Conservation (phyloP, 2,329 filamentous ascomycete genomes). For the Clarireedia monteithiana region DNA sequence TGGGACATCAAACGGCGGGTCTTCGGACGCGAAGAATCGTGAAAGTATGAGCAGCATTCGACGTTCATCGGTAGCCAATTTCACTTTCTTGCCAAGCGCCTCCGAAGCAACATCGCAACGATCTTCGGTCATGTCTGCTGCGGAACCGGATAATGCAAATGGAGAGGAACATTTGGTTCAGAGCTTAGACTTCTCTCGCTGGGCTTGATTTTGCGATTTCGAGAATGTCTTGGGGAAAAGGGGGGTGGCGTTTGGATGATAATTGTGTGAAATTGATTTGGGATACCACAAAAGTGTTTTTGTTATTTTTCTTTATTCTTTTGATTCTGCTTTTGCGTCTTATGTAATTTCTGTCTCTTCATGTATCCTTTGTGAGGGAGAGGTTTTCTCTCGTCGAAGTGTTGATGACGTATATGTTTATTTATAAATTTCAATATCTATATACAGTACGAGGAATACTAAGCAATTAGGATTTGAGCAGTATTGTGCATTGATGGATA, state of each 20-base stretch:
- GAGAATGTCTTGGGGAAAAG: background rate
- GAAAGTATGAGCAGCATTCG: slow-evolving; percentile 55
- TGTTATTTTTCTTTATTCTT: background rate
- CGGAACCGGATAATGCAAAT: slow-evolving; percentile 42
- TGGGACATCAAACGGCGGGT: slow-evolving; percentile 23
- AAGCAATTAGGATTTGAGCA: no score
- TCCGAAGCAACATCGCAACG: slow-evolving; percentile 50
- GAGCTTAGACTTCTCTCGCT: slow-evolving; percentile 29
- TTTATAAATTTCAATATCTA: no score
- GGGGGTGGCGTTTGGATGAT: slow-evolving; percentile 1
- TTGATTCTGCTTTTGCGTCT: background rate
- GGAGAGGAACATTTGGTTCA: slow-evolving; percentile 27
- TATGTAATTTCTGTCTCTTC: background rate
- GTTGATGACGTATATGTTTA: no score
- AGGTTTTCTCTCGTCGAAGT: no score
- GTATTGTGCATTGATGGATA: no score
- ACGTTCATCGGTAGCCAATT: slow-evolving; percentile 57
- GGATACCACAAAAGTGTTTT: slow-evolving; percentile 24
- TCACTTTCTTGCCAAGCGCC: slow-evolving; percentile 54
- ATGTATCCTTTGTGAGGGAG: no score
- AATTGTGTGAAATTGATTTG: slow-evolving; percentile 4
- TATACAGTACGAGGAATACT: no score
- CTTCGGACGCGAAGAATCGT: slow-evolving; percentile 35
- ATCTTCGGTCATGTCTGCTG: slow-evolving; percentile 46
- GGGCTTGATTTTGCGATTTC: slow-evolving; percentile 21